A percentile compares a stretch with the other conserved stretches of the same genome.
phyloP scores from a whole-genome alignment of 139 green algal species.

The Chlamydomonas sp. region DNA sequence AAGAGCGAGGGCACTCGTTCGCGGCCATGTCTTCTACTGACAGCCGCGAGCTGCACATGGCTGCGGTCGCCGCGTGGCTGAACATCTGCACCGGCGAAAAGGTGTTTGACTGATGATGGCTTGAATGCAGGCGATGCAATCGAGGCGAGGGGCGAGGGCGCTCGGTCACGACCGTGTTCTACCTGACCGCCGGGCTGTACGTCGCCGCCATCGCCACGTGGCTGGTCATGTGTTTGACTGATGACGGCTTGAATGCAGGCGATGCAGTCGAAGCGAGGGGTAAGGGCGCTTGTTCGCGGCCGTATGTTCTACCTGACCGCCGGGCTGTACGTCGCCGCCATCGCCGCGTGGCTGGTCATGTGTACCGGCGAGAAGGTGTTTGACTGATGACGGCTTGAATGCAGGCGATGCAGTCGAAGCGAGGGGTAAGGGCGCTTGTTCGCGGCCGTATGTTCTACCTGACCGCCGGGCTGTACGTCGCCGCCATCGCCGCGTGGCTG shows the following conservation, averaged over 20 bases:
- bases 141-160: too few relatives aligned
- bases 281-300: too few relatives aligned
- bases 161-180: too few relatives aligned
- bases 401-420: too few relatives aligned
- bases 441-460: slow-evolving; percentile 81
- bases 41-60: slow-evolving; percentile 68
- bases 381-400: too few relatives aligned
- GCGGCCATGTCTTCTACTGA: slow-evolving; percentile 76
- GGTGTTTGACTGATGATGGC: too few relatives aligned
- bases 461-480: slow-evolving; percentile 67
- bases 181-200: slow-evolving; percentile 68
- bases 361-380: slow-evolving; percentile 56
- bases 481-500: slow-evolving; percentile 62
- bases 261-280: too few relatives aligned
- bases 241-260: too few relatives aligned
- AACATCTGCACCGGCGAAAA: slow-evolving; percentile 41
- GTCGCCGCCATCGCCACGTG: slow-evolving; percentile 47
- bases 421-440: too few relatives aligned
- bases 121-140: too few relatives aligned
- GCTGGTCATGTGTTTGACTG: slow-evolving; percentile 55
- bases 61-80: slow-evolving; percentile 62
- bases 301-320: slow-evolving; percentile 78
- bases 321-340: slow-evolving; percentile 64
- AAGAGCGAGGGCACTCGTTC: too few relatives aligned
- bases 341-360: slow-evolving; percentile 55